These are phyloP conservation scores for Zanthoxylum bungeanum DNA, from an alignment of 345 rosid genomes.

Conservation along the genomic window DNA sequence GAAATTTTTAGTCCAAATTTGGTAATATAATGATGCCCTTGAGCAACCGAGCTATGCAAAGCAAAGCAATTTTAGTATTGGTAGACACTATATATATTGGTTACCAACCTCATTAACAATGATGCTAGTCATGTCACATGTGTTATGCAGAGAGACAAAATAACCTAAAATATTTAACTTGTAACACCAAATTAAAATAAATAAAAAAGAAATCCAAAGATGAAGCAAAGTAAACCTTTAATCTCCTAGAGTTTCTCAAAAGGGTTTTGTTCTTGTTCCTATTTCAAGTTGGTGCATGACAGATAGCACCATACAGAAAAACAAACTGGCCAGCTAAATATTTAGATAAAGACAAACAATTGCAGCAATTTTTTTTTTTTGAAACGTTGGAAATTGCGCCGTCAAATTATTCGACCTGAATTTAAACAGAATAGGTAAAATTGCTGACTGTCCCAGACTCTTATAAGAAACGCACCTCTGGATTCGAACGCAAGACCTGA, in stretches of 20 bases:
- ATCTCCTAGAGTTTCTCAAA: background rate
- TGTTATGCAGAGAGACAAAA: background rate
- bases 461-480: no score
- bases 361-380: no score
- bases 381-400: no score
- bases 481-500: no score
- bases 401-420: no score
- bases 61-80: background rate
- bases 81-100: background rate
- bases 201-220: background rate
- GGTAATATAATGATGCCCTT: conserved; percentile 3
- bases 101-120: background rate
- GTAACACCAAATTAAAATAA: background rate
- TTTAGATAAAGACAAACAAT: conserved; percentile 12
- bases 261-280: background rate
- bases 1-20: background rate
- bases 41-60: background rate
- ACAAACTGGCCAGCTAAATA: background rate
- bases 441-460: no score
- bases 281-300: background rate
- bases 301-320: conserved; percentile 4
- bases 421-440: no score
- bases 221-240: background rate
- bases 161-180: no score
- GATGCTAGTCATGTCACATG: background rate